Conservation (phyloP, 345 rosid species). For the Sisymbrium altissimum region DNA sequence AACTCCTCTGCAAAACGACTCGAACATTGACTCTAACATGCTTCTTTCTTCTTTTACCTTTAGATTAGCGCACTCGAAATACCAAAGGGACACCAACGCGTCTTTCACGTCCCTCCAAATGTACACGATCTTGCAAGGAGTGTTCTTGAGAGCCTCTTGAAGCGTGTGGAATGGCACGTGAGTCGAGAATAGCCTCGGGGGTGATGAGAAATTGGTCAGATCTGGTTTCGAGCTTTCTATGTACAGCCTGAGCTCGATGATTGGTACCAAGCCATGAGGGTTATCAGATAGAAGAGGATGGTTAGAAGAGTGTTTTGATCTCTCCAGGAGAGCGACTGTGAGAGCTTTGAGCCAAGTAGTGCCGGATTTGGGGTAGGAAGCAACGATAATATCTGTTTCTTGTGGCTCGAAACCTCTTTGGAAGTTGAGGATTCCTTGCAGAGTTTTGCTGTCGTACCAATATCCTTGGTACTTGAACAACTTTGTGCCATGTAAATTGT, state of each 20-base stretch:
- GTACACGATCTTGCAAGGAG: constrained; percentile 27
- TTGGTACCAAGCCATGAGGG: constrained; percentile 22
- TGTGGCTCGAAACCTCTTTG: constrained; percentile 32
- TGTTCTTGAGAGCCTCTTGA: not conserved
- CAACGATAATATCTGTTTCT: constrained; percentile 38
- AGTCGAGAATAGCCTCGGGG: constrained; percentile 22
- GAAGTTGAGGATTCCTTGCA: constrained; percentile 35
- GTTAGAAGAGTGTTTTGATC: not conserved
- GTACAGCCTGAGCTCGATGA: not conserved
- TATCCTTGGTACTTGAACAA: constrained; percentile 42
- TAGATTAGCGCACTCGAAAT: not conserved
- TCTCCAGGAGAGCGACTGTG: constrained; percentile 20
- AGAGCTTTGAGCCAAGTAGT: constrained; percentile 59
- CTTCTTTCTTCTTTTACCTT: not conserved
- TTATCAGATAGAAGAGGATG: constrained; percentile 16
- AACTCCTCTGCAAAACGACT: constrained; percentile 28
- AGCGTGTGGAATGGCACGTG: constrained; percentile 23
- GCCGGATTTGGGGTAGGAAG: constrained; percentile 53
- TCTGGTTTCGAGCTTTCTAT: not conserved
- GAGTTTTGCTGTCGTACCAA: not conserved
- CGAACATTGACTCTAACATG: constrained; percentile 18
- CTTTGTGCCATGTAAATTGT: constrained; percentile 40
- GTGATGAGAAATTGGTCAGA: not conserved
- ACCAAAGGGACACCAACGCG: constrained; percentile 26
- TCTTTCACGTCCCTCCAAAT: constrained; percentile 28